Conservation (phyloP, 441 rosid genomes). For the Erodium texanum region DNA sequence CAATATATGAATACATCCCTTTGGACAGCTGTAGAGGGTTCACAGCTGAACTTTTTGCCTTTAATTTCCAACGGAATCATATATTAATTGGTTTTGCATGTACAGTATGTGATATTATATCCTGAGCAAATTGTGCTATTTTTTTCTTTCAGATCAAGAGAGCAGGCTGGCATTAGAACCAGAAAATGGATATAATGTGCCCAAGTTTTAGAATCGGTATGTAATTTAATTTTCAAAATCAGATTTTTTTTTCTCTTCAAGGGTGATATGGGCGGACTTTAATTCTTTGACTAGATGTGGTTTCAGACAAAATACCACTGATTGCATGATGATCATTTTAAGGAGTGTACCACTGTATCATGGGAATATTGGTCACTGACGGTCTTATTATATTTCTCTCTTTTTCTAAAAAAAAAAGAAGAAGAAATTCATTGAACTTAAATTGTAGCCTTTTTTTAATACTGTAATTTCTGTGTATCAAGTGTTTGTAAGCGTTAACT, state of each 20-base stretch:
- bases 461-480: too few relatives aligned
- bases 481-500: too few relatives aligned
- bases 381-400: background rate
- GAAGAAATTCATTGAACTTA: too few relatives aligned
- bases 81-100: background rate
- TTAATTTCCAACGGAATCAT: background rate
- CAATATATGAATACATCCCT: background rate
- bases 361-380: background rate
- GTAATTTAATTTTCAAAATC: background rate
- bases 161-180: slow-evolving; percentile 23
- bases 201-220: slow-evolving; percentile 12
- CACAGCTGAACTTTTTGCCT: background rate
- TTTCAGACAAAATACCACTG: background rate
- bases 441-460: too few relatives aligned
- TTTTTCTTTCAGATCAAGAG: slow-evolving; percentile 26
- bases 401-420: too few relatives aligned
- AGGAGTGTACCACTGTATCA: background rate
- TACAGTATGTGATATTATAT: background rate
- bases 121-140: background rate
- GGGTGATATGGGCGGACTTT: background rate
- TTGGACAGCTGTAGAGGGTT: background rate
- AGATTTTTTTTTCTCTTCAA: background rate
- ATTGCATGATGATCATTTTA: background rate
- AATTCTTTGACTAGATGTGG: background rate
- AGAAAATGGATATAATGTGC: slow-evolving; percentile 8